Evolutionary conservation across 257 asterid genomes (phyloP).

Genomic region (Primulina huaijiensis): DNA sequence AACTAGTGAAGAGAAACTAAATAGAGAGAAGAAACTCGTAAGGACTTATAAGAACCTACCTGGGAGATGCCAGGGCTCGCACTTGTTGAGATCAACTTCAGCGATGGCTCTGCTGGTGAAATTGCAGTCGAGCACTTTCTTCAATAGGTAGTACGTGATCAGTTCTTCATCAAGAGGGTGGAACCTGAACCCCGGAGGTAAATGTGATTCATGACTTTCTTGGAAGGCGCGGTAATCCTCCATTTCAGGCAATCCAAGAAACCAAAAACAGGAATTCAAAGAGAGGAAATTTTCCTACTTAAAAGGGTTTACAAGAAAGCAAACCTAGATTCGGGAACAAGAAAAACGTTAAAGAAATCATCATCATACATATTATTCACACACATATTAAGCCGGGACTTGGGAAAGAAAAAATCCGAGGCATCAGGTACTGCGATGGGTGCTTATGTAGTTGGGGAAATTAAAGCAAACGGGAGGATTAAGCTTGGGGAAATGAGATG

Average conservation of each 20-base stretch:
- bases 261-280: background rate
- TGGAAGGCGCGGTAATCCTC: conserved; percentile 32
- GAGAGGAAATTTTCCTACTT: background rate
- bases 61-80: conserved; percentile 95
- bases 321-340: background rate
- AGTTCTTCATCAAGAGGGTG: conserved; percentile 94
- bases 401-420: background rate
- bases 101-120: conserved; percentile 73
- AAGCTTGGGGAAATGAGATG: background rate
- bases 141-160: conserved; percentile 73
- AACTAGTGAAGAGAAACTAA: no score
- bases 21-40: no score
- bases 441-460: background rate
- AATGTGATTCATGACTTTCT: conserved; percentile 41
- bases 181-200: conserved; percentile 85
- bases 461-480: no score
- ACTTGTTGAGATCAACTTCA: conserved; percentile 86
- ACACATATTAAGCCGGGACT: background rate
- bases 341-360: background rate
- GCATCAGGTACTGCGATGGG: background rate
- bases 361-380: background rate
- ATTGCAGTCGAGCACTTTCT: conserved; percentile 63
- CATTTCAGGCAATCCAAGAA: conserved; percentile 28
- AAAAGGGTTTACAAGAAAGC: background rate
- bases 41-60: conserved; percentile 33